Base-by-base conservation (phyloP, 192 early-diverging fungal species). In the Gryganskiella cystojenkinii region DNA sequence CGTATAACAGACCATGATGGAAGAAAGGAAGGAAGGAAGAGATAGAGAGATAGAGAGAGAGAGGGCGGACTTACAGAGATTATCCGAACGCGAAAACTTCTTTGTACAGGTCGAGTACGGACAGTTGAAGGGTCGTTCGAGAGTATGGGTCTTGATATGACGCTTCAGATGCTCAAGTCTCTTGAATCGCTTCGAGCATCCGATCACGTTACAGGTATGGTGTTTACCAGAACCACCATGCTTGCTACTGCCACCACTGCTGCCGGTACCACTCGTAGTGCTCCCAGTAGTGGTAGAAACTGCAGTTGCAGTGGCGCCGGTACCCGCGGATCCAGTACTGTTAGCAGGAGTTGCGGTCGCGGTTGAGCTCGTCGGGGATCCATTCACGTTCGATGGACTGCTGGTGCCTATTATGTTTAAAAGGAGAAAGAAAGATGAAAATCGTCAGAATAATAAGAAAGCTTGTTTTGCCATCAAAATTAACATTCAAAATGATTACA, bases 111-210 rank as follows among this genome's bases (percentile, higher is more conserved):
- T 57, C 19, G 47, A 20, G 40, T 43, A 76, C 3, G 73, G 58
- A 55, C 87, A 89, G n/a, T 73, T 70, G 71, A 87, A 89, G 31
- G 87, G 87, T 40, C 85, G 71, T 64, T 89, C 87, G 56, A 85
- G 64, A 1, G 87, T 88, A 60, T 88, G 87, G 20, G 87, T 88
- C 56, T 86, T 75, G 42, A 88, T 70, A 53, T 88, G 87, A 17
- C 87, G 80, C 52, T 86, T 86, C 45, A 86, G 53, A 64, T 88
- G 87, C 58, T 88, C 87, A 10, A 88, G 73, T 25, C 87, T 70
- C 64, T 89, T 89, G 56, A 89, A 89, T 0, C 83, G 61, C 42
- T 85, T 82, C 28, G 74, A 76, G 47, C 87, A 89, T 8, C 69
- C 70, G 28, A 61, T 57, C 42, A 85, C 64, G 13, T 81, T 80